Evolutionary conservation across 331 rosid species (phyloP).

Genomic region (Prunus yedoensis): DNA sequence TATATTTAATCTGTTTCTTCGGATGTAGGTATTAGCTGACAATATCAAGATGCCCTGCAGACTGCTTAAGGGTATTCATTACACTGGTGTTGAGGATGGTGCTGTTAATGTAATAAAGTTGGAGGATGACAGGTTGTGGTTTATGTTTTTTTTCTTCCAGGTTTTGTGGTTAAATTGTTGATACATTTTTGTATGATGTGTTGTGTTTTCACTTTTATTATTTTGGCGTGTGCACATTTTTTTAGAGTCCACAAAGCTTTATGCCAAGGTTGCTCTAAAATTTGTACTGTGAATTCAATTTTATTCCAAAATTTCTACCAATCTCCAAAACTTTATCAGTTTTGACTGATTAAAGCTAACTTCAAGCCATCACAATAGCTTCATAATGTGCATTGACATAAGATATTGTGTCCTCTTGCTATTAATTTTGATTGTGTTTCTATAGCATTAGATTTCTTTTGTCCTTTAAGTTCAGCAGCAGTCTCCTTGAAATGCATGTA

Average conservation of each 20-base stretch:
- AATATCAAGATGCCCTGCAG: conserved; percentile 91
- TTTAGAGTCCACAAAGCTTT: neutral
- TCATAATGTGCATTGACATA: neutral
- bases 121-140: conserved; percentile 85
- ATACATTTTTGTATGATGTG: neutral
- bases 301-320: neutral
- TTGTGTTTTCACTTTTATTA: neutral
- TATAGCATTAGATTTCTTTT: neutral
- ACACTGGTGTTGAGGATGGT: conserved; percentile 96
- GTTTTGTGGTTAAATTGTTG: conserved; percentile 13
- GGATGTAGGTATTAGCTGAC: conserved; percentile 90
- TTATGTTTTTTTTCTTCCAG: conserved; percentile 20
- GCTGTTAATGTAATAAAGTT: conserved; percentile 88
- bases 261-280: neutral
- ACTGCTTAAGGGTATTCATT: conserved; percentile 93
- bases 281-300: neutral
- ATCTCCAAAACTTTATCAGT: neutral
- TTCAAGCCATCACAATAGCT: neutral
- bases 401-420: neutral
- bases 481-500: neutral
- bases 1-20: conserved; percentile 29
- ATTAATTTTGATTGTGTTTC: neutral
- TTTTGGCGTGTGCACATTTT: neutral
- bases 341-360: neutral
- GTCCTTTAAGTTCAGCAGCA: neutral